phyloP scores from a whole-genome alignment of 352 stramenopile species.

The Globisporangium paddicum region DNA sequence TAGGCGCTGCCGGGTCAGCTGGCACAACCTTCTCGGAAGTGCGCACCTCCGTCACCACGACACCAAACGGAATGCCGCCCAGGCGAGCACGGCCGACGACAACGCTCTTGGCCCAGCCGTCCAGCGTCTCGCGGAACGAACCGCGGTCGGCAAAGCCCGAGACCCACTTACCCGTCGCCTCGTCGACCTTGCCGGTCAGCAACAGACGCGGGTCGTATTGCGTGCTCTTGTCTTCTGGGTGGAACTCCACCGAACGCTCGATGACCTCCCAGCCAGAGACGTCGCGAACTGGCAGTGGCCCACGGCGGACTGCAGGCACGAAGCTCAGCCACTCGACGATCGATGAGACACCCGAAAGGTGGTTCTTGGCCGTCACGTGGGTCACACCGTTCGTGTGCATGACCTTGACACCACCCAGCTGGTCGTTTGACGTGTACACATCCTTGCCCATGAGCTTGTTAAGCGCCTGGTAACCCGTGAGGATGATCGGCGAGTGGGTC shows the following conservation, averaged over 20 bases:
- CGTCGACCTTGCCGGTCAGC: slow-evolving; percentile 81
- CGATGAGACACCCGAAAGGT: slow-evolving; percentile 93
- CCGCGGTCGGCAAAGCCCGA: slow-evolving; percentile 98
- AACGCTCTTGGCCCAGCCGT: slow-evolving; percentile 99
- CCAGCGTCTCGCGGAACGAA: slow-evolving; percentile 98
- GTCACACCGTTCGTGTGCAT: slow-evolving; percentile 99
- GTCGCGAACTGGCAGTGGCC: slow-evolving; percentile 79
- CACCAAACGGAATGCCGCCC: slow-evolving; percentile 97
- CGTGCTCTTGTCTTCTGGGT: slow-evolving; percentile 88
- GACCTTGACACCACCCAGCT: slow-evolving; percentile 98
- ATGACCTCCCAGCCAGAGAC: slow-evolving; percentile 81
- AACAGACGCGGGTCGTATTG: slow-evolving; percentile 96
- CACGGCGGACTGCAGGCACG: slow-evolving; percentile 91
- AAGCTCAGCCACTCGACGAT: slow-evolving; percentile 99
- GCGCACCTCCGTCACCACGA: slow-evolving; percentile 98
- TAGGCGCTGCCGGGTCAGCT: slow-evolving; percentile 96
- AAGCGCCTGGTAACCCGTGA: slow-evolving; percentile 99
- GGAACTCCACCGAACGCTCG: slow-evolving; percentile 89
- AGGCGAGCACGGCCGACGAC: slow-evolving; percentile 96
- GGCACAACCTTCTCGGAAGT: slow-evolving; percentile 96
- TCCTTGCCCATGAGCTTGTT: slow-evolving; percentile 99
- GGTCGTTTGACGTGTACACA: slow-evolving; percentile 99
- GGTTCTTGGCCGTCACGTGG: slow-evolving; percentile 96
- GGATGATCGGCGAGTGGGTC: slow-evolving; percentile 97
- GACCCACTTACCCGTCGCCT: slow-evolving; percentile 76